Evolutionary conservation across 768 basidiomycete species (phyloP).

Genomic region (Pluteus cervinus): DNA sequence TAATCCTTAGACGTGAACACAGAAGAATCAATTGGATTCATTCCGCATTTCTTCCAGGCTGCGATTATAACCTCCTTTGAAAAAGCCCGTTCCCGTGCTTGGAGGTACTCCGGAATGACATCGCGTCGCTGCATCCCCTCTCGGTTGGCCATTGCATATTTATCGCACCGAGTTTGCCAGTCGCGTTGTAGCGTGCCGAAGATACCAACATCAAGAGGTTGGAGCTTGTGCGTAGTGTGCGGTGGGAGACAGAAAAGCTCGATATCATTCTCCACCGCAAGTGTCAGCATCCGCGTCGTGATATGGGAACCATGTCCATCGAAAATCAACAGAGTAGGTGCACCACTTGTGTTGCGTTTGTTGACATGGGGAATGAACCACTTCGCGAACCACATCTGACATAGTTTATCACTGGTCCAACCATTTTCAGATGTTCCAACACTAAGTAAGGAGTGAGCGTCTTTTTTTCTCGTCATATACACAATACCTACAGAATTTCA

Average conservation of each 20-base stretch:
- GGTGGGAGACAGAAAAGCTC: constrained; percentile 29
- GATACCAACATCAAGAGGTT: constrained; percentile 39
- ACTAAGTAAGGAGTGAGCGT: constrained; percentile 6
- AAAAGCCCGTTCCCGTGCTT: constrained; percentile 12
- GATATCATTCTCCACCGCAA: constrained; percentile 23
- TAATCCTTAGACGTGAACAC: constrained; percentile 16
- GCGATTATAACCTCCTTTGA: constrained; percentile 9
- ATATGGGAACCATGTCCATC: constrained; percentile 41
- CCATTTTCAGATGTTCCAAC: constrained; percentile 17
- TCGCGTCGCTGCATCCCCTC: constrained; percentile 7
- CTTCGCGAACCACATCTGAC: constrained; percentile 14
- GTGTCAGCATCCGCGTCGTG: constrained; percentile 14
- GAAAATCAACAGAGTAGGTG: constrained; percentile 21
- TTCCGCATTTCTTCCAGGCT: constrained; percentile 14
- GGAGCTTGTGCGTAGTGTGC: constrained; percentile 36
- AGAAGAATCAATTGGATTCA: constrained; percentile 8
- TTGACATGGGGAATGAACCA: constrained; percentile 14
- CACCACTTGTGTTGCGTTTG: not conserved
- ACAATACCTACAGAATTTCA: constrained; percentile 4
- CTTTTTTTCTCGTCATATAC: not conserved
- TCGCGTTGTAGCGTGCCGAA: constrained; percentile 27
- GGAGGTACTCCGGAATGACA: constrained; percentile 25
- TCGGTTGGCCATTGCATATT: not conserved
- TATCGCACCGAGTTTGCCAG: constrained; percentile 23
- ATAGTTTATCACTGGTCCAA: constrained; percentile 18